Conservation (phyloP, 345 rosid genomes). For the Salix dunnii region DNA sequence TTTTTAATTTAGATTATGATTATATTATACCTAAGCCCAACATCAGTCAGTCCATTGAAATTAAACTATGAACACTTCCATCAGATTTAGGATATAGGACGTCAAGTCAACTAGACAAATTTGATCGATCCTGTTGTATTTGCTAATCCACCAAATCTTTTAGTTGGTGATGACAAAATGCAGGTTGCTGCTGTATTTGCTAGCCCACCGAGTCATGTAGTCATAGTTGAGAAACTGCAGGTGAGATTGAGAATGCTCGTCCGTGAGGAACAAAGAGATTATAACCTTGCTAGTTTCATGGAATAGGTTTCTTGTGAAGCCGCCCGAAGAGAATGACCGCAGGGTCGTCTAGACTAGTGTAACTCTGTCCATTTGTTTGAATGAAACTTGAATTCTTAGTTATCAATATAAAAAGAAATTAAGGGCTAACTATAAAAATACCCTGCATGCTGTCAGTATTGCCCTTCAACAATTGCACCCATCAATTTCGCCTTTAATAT, state of each 20-base stretch:
- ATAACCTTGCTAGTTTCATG: constrained; percentile 44
- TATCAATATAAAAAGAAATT: too few relatives aligned
- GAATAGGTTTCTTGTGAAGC: constrained; percentile 35
- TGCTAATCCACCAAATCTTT: too few relatives aligned
- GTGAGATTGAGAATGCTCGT: constrained; percentile 24
- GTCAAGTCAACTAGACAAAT: too few relatives aligned
- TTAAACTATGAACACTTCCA: constrained; percentile 29
- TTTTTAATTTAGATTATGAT: constrained; percentile 13
- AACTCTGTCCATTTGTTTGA: constrained; percentile 10
- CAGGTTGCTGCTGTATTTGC: constrained; percentile 21
- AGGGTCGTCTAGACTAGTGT: constrained; percentile 21
- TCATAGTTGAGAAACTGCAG: constrained; percentile 37
- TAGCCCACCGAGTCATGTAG: constrained; percentile 33
- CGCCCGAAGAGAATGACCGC: constrained; percentile 40
- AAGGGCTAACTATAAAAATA: too few relatives aligned
- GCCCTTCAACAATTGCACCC: too few relatives aligned
- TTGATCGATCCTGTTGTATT: too few relatives aligned
- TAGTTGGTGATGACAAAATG: too few relatives aligned
- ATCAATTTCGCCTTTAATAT: too few relatives aligned
- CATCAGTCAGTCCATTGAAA: constrained; percentile 32
- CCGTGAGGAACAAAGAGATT: constrained; percentile 46
- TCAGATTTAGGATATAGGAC: constrained; percentile 15
- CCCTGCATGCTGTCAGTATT: too few relatives aligned
- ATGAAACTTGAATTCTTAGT: too few relatives aligned
- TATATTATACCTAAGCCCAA: constrained; percentile 35